Base-by-base conservation (phyloP, 257 asterid species). In the Nicotiana undulata region DNA sequence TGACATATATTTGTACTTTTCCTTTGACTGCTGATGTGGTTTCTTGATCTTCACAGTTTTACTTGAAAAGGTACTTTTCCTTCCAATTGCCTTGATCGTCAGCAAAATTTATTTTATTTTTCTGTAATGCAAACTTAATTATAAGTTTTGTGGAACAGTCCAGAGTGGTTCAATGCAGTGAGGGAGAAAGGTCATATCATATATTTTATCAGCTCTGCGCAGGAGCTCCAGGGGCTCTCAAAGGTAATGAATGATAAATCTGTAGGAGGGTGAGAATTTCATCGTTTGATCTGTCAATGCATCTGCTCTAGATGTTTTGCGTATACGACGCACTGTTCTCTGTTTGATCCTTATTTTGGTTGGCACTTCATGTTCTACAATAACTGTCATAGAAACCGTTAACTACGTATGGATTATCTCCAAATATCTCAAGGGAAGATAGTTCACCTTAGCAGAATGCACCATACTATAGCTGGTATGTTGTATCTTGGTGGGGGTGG, bases 101-200 rank as follows among this genome's bases (percentile, higher is more conserved):
- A 46, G 24, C 40, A 49, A 24, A 6, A 44, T 31, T 15, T 13
- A 22, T 61, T 0, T 61, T 5, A 5, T 26, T 63, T 49, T 72
- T 78, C 84, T 68, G 76, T 74, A 49, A 76, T 83, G 6, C 80
- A 58, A 70, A 28, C 55, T 79, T 64, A 55, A 64, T 83, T 66
- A 85, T 88, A 84, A 59, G 24, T 49, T 79, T 17, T 70, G 44
- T 76, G 85, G 84, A 78, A 85, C 98, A 96, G 98, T 96, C 99
- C 75, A 92, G 99, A 86, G 98, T 96, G 80, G 98, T 96, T 81
- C 99, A 94, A 82, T 93, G 95, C 82, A 83, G 97, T 24, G 91
- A 88, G 83, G 98, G 99, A 84, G 99, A 96, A 90, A 88, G 99
- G 89, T 92, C 99, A n/a, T 96, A 96, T 86, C 99, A 96, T 88